phyloP scores from a whole-genome alignment of 768 basidiomycete species.

The Clavulina sp. region DNA sequence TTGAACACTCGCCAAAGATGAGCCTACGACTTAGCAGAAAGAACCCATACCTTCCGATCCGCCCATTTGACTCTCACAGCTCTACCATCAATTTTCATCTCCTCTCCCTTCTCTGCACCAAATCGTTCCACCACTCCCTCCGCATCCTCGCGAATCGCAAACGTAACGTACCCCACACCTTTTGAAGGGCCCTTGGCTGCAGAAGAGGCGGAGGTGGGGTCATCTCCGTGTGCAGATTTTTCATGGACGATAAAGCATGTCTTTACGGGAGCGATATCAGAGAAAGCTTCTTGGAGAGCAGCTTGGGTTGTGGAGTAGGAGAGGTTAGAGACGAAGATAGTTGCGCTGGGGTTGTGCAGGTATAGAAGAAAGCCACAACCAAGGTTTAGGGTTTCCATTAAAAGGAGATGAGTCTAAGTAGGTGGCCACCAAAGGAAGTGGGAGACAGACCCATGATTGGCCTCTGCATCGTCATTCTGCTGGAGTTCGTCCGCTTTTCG shows the following conservation, averaged over 20 bases:
- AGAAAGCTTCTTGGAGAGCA: conserved; percentile 84
- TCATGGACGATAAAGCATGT: conserved; percentile 87
- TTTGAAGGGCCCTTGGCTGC: conserved; percentile 33
- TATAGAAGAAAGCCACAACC: too few species aligned
- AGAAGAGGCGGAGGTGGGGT: neutral
- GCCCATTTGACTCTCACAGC: conserved; percentile 67
- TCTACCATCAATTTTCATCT: conserved; percentile 48
- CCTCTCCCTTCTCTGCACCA: conserved; percentile 38
- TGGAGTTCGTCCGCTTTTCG: too few species aligned
- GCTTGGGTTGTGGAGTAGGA: conserved; percentile 81
- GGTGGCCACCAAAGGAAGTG: too few species aligned
- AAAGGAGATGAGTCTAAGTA: too few species aligned
- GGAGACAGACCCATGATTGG: too few species aligned
- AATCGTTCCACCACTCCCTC: conserved; percentile 19
- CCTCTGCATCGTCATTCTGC: too few species aligned
- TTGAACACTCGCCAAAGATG: conserved; percentile 4
- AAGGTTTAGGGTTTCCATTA: too few species aligned
- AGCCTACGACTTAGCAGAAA: conserved; percentile 17
- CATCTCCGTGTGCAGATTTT: too few species aligned
- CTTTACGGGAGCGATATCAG: conserved; percentile 85
- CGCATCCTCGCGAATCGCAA: conserved; percentile 79
- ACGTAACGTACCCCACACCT: conserved; percentile 93
- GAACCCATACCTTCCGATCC: conserved; percentile 42
- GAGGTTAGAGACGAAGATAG: conserved; percentile 89
- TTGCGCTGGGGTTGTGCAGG: too few species aligned